Percentiles rank a stretch among this genome's conserved stretches.
phyloP scores from a whole-genome alignment of 2,329 filamentous ascomycete genomes.

The Aspergillus luchuensis region DNA sequence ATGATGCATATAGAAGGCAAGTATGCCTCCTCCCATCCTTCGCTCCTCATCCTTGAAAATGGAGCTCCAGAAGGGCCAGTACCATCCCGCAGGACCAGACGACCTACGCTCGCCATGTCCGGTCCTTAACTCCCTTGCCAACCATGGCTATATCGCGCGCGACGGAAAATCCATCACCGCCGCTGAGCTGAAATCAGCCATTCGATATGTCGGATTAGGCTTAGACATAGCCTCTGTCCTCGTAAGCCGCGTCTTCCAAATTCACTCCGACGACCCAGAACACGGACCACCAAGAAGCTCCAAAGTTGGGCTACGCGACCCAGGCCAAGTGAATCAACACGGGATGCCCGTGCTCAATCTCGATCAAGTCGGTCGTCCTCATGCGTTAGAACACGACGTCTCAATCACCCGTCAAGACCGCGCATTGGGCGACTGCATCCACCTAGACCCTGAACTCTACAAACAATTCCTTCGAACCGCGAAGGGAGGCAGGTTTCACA shows the following conservation, averaged over 20 bases:
- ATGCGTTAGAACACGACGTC: conserved; percentile 22
- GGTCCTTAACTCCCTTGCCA: conserved; percentile 21
- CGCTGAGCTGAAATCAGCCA: conserved; percentile 12
- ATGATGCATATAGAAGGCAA: not conserved
- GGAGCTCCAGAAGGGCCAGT: conserved; percentile 5
- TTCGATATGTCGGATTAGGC: conserved; percentile 16
- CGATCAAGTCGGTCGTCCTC: conserved; percentile 19
- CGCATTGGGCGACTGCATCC: conserved; percentile 16
- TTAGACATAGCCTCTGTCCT: conserved; percentile 6
- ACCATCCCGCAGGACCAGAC: conserved; percentile 5
- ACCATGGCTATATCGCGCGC: conserved; percentile 20
- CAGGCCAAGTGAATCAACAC: conserved; percentile 12
- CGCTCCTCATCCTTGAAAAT: not conserved
- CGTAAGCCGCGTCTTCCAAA: conserved; percentile 14
- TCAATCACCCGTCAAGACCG: conserved; percentile 22
- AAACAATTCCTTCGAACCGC: conserved; percentile 3
- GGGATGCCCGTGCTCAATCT: conserved; percentile 16
- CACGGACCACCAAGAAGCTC: conserved; percentile 7
- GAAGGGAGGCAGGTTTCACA: not conserved
- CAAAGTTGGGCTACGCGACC: conserved; percentile 15
- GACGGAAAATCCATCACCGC: conserved; percentile 19
- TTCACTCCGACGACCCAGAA: conserved; percentile 16
- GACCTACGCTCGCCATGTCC: conserved; percentile 21
- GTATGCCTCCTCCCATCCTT: too few relatives aligned
- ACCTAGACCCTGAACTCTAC: conserved; percentile 9